Evolutionary conservation across 2,329 filamentous ascomycete genomes (phyloP), one percentile per base, ranked within the genome.

Genomic region (Xylaria sp.): DNA sequence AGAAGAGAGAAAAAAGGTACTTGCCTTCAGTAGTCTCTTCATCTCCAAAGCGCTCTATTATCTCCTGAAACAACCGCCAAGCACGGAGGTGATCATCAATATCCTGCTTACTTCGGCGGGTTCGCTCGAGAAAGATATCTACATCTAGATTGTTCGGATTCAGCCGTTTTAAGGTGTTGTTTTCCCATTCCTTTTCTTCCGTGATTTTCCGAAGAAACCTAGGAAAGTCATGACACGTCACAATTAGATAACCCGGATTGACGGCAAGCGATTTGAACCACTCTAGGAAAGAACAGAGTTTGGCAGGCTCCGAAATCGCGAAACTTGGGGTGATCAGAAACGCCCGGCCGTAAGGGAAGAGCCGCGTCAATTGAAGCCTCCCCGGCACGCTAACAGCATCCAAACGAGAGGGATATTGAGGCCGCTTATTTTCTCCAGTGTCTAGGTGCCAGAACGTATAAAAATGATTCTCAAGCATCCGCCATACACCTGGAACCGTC

Each of bases 291-390:
- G 77, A 71, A 36, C 76, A 77, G 1, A 82, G 75, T 28, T 75
- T 79, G 2, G 73, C 72, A 1, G 85, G 85, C 60, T 86, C 83
- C 0, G 83, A 81, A 12, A 85, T 76, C 1, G 83, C 75, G 58
- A 87, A 86, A 70, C 85, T 86, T 4, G 85, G 85, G 0, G 84
- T 86, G 3, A 87, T 74, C 0, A 86, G 72, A n/a, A 86, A 79
- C 4, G 79, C 83, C 7, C 80, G 78, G 0, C 84, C 83, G 25
- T 78, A 74, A 2, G 84, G 84, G 62, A 87, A 85, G 2, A 87
- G 72, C 2, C 79, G 79, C 1, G 78, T 83, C 41, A 82, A 68
- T 8, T 73, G 76, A 6, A 84, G 73, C 20, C 77, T 77, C 0
- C 81, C 81, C 0, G 81, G 76, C 0, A 70, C 54, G 12, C 69